These are phyloP conservation scores for Diaporthe helianthi DNA, from an alignment of 2,329 filamentous ascomycete genomes.

Conservation along the genomic window DNA sequence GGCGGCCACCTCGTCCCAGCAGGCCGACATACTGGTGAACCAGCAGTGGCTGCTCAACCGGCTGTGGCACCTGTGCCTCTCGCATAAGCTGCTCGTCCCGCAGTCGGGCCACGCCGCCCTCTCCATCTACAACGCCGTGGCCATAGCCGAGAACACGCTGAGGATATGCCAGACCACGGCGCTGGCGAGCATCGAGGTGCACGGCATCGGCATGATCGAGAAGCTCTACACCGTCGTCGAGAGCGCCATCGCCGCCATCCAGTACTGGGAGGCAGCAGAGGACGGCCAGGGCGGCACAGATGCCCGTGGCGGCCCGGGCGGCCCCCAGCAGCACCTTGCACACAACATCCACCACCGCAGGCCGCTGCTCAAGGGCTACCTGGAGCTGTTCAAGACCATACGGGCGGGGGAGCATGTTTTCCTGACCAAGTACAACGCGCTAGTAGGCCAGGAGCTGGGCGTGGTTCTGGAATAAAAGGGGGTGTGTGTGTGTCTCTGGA, in stretches of 20 bases:
- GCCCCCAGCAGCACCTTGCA: not conserved
- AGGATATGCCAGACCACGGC: slow-evolving; percentile 19
- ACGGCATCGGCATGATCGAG: slow-evolving; percentile 28
- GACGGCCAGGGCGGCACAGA: not conserved
- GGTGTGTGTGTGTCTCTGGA: too few species aligned
- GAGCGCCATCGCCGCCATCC: slow-evolving; percentile 27
- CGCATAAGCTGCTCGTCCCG: slow-evolving; percentile 27
- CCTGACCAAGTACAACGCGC: slow-evolving; percentile 25
- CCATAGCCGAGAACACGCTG: slow-evolving; percentile 25
- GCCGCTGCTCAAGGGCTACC: slow-evolving; percentile 20
- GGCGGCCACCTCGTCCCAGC: slow-evolving; percentile 15
- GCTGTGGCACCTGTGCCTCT: slow-evolving; percentile 27
- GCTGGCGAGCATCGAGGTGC: slow-evolving; percentile 28
- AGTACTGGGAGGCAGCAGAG: slow-evolving; percentile 25
- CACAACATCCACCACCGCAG: slow-evolving; percentile 20
- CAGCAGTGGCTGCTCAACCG: slow-evolving; percentile 31
- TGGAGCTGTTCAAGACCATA: slow-evolving; percentile 29
- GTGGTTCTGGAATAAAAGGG: slow-evolving; percentile 10
- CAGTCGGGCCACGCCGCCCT: slow-evolving; percentile 25
- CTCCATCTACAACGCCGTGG: slow-evolving; percentile 26
- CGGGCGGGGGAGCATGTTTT: slow-evolving; percentile 25
- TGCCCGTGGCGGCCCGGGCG: not conserved
- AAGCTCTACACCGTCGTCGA: slow-evolving; percentile 29
- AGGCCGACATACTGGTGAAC: slow-evolving; percentile 29
- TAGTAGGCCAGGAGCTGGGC: slow-evolving; percentile 27